Percentiles rank a stretch among this genome's conserved stretches.
Evolutionary conservation across 371 early-diverging fungal genomes (phyloP).

Genomic region (Actinomortierella ambigua): DNA sequence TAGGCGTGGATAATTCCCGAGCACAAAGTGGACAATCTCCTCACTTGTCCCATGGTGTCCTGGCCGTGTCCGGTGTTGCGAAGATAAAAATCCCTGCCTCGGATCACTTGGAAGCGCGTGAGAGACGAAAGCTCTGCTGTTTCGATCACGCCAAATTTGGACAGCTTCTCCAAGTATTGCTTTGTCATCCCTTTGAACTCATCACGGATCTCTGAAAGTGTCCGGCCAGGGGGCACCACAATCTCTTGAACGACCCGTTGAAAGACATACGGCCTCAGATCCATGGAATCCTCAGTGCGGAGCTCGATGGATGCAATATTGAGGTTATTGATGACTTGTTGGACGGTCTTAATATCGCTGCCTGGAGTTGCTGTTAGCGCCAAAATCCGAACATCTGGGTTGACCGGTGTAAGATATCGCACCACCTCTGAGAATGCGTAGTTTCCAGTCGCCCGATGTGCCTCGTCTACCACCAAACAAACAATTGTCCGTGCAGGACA

Average conservation of each 20-base stretch:
- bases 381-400: constrained; percentile 75
- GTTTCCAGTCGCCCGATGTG: constrained; percentile 87
- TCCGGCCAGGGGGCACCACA: constrained; percentile 66
- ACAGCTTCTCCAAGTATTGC: constrained; percentile 54
- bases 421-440: constrained; percentile 85
- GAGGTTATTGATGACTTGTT: constrained; percentile 76
- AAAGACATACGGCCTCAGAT: constrained; percentile 77
- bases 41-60: constrained; percentile 9
- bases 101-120: constrained; percentile 52
- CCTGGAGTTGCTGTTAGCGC: constrained; percentile 95
- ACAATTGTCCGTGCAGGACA: constrained; percentile 64
- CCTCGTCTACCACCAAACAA: constrained; percentile 91
- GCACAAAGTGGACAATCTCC: constrained; percentile 11
- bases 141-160: constrained; percentile 50
- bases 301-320: constrained; percentile 81
- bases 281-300: constrained; percentile 89
- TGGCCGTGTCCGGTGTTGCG: constrained; percentile 26
- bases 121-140: constrained; percentile 49
- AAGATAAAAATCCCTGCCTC: constrained; percentile 50
- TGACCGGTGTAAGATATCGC: constrained; percentile 52
- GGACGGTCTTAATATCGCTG: constrained; percentile 73
- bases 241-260: constrained; percentile 68
- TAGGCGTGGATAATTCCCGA: constrained; percentile 56
- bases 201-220: constrained; percentile 55
- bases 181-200: constrained; percentile 47